These are phyloP conservation scores for Cercospora sp. DNA, from an alignment of 2,329 filamentous ascomycete species.

Conservation along the genomic window DNA sequence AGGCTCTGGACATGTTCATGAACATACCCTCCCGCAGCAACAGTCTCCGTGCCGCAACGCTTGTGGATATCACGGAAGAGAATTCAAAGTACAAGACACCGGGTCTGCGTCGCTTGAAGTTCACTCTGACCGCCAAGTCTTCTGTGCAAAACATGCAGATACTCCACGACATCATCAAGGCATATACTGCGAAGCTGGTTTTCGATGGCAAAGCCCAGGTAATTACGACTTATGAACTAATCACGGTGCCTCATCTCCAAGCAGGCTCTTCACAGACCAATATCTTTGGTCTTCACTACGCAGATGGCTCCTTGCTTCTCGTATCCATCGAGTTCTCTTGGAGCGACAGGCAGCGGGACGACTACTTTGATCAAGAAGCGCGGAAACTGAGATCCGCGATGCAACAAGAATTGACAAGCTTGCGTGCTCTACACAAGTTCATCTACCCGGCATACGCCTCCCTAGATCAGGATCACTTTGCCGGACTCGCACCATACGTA, in stretches of 20 bases:
- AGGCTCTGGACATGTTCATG: constrained; percentile 20
- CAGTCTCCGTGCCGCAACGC: constrained; percentile 22
- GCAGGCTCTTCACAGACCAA: constrained; percentile 20
- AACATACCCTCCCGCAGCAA: constrained; percentile 19
- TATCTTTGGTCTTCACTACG: constrained; percentile 24
- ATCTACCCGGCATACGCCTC: constrained; percentile 42
- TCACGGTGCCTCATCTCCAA: constrained; percentile 26
- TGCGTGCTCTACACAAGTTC: constrained; percentile 15
- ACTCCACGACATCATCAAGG: constrained; percentile 22
- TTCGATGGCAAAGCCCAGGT: constrained; percentile 18
- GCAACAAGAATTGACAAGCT: constrained; percentile 11
- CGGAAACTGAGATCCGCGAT: constrained; percentile 11
- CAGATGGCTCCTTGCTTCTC: constrained; percentile 22
- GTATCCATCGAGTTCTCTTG: constrained; percentile 26
- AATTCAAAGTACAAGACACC: constrained; percentile 18
- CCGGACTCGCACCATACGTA: constrained; percentile 24
- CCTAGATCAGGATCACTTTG: constrained; percentile 39
- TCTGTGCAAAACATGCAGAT: constrained; percentile 18
- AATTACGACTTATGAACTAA: constrained; percentile 25
- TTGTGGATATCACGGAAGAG: constrained; percentile 22
- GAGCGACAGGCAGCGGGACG: constrained; percentile 16
- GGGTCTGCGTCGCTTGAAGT: constrained; percentile 25
- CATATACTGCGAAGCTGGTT: constrained; percentile 8
- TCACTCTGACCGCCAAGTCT: constrained; percentile 25
- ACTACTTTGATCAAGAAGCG: constrained; percentile 17